Conservation (phyloP, 768 basidiomycete genomes). For the Boletus sensibilis region DNA sequence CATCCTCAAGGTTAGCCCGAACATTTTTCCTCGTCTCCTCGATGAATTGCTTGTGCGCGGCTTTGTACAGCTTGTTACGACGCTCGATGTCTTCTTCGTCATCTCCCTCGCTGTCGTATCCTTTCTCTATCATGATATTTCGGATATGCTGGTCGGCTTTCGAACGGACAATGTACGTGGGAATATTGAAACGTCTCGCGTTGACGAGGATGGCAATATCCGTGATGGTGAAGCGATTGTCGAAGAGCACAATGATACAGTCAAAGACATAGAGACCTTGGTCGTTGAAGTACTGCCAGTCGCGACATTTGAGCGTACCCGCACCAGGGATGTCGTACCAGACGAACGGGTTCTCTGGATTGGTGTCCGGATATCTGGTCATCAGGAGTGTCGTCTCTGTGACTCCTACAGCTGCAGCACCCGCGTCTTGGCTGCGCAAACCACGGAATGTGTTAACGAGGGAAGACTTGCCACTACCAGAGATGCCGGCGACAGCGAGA, state of each 20-base stretch:
- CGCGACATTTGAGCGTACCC: constrained; percentile 31
- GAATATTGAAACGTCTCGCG: constrained; percentile 32
- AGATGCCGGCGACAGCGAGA: constrained; percentile 34
- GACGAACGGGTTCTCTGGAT: constrained; percentile 20
- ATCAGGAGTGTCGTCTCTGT: constrained; percentile 31
- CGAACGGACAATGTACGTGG: constrained; percentile 37
- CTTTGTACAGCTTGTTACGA: constrained; percentile 5
- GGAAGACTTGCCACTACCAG: constrained; percentile 38
- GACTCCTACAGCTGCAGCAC: constrained; percentile 30
- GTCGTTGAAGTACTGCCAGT: constrained; percentile 38
- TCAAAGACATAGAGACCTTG: constrained; percentile 39
- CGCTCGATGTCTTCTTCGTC: constrained; percentile 12
- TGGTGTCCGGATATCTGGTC: constrained; percentile 26
- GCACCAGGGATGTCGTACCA: constrained; percentile 41
- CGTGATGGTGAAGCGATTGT: constrained; percentile 35
- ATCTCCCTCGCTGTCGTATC: constrained; percentile 20
- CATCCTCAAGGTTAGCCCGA: constrained; percentile 14
- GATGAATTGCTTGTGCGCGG: constrained; percentile 24
- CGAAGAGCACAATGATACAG: constrained; percentile 33
- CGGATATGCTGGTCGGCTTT: constrained; percentile 36
- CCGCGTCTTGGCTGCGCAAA: constrained; percentile 15
- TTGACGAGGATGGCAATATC: constrained; percentile 35
- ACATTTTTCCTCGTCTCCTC: constrained; percentile 22
- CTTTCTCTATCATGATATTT: constrained; percentile 26
- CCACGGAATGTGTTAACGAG: constrained; percentile 38